Percentiles rank a stretch among this genome's conserved stretches.
phyloP scores from a whole-genome alignment of 257 asterid species.

The Avicennia marina region DNA sequence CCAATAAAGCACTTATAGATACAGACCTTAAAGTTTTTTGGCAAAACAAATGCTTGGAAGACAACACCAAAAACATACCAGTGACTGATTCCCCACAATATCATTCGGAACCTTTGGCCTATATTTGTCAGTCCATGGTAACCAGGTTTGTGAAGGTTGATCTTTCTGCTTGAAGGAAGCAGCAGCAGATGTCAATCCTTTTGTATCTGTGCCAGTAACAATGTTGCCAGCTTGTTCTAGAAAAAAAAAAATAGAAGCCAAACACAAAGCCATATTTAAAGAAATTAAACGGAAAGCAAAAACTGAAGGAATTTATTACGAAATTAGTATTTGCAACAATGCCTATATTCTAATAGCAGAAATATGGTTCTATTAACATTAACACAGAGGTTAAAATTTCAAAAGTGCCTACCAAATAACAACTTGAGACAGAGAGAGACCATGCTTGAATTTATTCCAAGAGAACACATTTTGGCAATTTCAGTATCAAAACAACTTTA shows the following conservation, averaged over 20 bases:
- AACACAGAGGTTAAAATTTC: no score
- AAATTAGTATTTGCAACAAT: no score
- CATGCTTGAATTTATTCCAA: no score
- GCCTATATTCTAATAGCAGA: no score
- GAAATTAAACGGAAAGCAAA: background rate
- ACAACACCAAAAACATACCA: constrained; percentile 48
- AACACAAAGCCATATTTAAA: background rate
- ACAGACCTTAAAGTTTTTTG: background rate
- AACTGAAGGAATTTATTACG: background rate
- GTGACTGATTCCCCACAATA: constrained; percentile 83
- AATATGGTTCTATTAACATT: no score
- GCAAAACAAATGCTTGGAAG: constrained; percentile 19
- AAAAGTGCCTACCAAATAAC: no score
- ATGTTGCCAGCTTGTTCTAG: constrained; percentile 34
- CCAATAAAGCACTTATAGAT: constrained; percentile 15
- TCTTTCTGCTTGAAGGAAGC: constrained; percentile 40
- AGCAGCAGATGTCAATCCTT: constrained; percentile 37
- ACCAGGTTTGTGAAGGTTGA: constrained; percentile 30
- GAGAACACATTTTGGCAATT: no score
- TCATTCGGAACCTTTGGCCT: constrained; percentile 75
- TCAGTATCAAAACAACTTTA: no score
- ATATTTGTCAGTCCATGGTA: constrained; percentile 92
- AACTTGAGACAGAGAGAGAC: no score
- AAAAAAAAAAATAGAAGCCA: no score
- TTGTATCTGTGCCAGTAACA: constrained; percentile 30